phyloP scores from a whole-genome alignment of 2,329 filamentous ascomycete species.

The Sporothrix globosa region DNA sequence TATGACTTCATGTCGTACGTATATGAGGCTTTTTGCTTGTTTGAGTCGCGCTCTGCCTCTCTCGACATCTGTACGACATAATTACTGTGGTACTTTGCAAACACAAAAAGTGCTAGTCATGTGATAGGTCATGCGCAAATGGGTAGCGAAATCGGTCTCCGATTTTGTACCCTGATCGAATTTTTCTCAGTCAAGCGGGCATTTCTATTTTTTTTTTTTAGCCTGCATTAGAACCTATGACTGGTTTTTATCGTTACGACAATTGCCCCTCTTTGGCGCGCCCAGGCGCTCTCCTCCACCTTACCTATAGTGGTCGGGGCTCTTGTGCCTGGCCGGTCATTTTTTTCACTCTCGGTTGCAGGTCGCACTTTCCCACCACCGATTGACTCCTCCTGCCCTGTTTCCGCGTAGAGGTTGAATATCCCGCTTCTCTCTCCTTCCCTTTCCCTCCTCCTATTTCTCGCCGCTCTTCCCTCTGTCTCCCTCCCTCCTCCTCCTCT shows the following conservation, averaged over 20 bases:
- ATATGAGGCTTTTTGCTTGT: background rate
- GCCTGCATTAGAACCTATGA: constrained; percentile 3
- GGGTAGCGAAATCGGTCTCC: constrained; percentile 28
- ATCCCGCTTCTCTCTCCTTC: constrained; percentile 5
- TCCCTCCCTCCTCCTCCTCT: background rate
- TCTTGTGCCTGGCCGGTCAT: background rate
- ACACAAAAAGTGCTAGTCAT: constrained; percentile 6
- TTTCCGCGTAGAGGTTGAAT: constrained; percentile 13
- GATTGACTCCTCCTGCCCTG: constrained; percentile 22
- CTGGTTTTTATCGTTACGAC: background rate
- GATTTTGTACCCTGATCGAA: constrained; percentile 25
- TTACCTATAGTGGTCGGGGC: constrained; percentile 12
- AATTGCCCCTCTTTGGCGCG: constrained; percentile 18
- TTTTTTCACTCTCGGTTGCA: constrained; percentile 20
- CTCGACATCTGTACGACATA: no score
- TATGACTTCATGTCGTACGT: background rate
- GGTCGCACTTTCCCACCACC: constrained; percentile 23
- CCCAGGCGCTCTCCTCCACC: constrained; percentile 20
- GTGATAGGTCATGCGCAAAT: constrained; percentile 17
- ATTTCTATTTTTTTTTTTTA: constrained; percentile 12
- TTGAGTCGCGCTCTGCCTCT: background rate
- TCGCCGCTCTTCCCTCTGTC: background rate
- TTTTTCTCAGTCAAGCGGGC: constrained; percentile 10
- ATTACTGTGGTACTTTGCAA: no score
- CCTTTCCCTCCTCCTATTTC: background rate